These are phyloP conservation scores for Serendipita sp. DNA, from an alignment of 768 basidiomycete genomes.

Conservation along the genomic window DNA sequence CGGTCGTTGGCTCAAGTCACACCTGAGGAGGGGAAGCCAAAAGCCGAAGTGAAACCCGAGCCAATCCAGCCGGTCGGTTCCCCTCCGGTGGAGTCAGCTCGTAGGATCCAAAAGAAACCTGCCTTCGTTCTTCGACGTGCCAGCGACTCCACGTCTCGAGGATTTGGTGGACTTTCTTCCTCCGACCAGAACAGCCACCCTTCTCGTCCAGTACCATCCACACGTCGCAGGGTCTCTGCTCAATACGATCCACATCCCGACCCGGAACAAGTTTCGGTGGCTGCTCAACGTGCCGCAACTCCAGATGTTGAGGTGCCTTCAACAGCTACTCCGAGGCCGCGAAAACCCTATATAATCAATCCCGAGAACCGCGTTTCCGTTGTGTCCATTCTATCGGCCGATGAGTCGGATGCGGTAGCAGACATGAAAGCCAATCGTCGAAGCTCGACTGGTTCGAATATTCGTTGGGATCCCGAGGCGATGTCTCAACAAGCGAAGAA, in stretches of 20 bases:
- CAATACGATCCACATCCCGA: neutral
- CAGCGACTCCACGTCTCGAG: neutral
- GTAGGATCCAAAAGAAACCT: neutral
- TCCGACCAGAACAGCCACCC: neutral
- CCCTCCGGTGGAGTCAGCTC: neutral
- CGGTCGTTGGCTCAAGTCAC: neutral
- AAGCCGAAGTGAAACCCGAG: neutral
- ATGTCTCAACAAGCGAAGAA: neutral
- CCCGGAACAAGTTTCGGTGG: neutral
- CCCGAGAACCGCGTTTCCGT: neutral
- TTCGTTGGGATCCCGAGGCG: slow-evolving; percentile 3
- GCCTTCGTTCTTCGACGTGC: neutral
- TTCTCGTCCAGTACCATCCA: neutral
- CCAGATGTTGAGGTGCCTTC: neutral
- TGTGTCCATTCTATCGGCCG: neutral
- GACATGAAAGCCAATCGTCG: neutral
- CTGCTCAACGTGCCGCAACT: neutral
- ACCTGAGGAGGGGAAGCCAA: neutral
- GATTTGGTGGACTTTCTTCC: neutral
- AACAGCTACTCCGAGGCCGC: neutral
- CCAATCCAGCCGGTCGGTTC: too few relatives aligned
- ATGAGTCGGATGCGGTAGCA: neutral
- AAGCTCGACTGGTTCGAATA: neutral
- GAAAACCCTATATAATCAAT: neutral
- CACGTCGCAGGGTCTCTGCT: neutral